Evolutionary conservation across 2,329 filamentous ascomycete species (phyloP).

Genomic region (Furcasterigmium furcatum): DNA sequence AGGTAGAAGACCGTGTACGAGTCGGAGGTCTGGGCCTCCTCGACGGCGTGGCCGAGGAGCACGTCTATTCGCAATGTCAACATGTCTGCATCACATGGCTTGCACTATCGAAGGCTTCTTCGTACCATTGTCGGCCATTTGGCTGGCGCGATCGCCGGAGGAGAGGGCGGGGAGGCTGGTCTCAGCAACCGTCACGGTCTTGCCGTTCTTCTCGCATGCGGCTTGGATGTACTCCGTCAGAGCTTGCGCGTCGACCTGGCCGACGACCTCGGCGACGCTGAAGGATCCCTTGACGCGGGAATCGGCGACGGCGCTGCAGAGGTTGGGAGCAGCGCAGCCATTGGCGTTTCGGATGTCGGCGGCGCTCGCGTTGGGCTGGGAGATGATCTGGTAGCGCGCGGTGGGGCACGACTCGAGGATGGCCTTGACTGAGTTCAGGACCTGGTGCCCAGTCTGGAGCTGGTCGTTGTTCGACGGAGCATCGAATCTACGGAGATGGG

Average conservation of each 20-base stretch:
- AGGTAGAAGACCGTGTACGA: slow-evolving; percentile 76
- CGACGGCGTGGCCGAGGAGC: slow-evolving; percentile 47
- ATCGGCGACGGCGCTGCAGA: slow-evolving; percentile 37
- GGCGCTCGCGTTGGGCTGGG: slow-evolving; percentile 71
- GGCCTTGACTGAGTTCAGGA: slow-evolving; percentile 38
- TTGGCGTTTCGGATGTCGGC: slow-evolving; percentile 58
- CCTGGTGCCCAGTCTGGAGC: slow-evolving; percentile 45
- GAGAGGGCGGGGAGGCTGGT: slow-evolving; percentile 38
- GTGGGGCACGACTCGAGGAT: slow-evolving; percentile 68
- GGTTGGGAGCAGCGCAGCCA: slow-evolving; percentile 50
- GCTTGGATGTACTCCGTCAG: slow-evolving; percentile 40
- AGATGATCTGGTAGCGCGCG: slow-evolving; percentile 72
- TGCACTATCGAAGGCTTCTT: slow-evolving; percentile 4
- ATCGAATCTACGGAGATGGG: slow-evolving; percentile 24
- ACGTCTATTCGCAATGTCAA: slow-evolving; percentile 31
- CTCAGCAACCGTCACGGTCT: slow-evolving; percentile 33
- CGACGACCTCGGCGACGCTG: slow-evolving; percentile 56
- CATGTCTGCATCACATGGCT: slow-evolving; percentile 6
- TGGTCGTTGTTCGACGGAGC: slow-evolving; percentile 30
- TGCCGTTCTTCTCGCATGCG: slow-evolving; percentile 39
- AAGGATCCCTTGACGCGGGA: slow-evolving; percentile 33
- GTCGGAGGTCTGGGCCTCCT: slow-evolving; percentile 29
- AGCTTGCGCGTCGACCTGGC: slow-evolving; percentile 36
- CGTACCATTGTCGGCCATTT: slow-evolving; percentile 46
- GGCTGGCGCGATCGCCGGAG: slow-evolving; percentile 34